phyloP scores from a whole-genome alignment of 1,284 basidiomycete genomes.

The Cryptococcus sp. region DNA sequence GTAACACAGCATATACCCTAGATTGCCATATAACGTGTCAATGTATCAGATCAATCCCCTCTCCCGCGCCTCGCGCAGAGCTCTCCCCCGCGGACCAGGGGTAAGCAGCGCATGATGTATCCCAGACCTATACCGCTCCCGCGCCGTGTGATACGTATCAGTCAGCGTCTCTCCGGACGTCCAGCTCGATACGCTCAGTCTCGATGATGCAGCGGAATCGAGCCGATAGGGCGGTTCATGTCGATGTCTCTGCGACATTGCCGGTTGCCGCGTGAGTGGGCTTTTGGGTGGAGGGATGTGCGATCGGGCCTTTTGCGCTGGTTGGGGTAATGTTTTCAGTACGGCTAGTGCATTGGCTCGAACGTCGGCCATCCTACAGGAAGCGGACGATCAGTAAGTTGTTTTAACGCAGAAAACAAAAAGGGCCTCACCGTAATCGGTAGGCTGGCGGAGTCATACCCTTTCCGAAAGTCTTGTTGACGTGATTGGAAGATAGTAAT shows the following conservation, averaged over 20 bases:
- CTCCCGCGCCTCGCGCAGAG: slow-evolving; percentile 16
- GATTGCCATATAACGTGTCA: background rate
- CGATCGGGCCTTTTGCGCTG: background rate
- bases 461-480: slow-evolving; percentile 37
- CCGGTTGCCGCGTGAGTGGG: slow-evolving; percentile 2
- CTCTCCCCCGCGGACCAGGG: slow-evolving; percentile 18
- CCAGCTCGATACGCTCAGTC: slow-evolving; percentile 5
- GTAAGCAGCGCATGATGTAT: background rate
- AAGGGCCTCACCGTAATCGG: slow-evolving; percentile 30
- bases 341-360: slow-evolving; percentile 22
- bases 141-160: background rate
- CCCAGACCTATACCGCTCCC: background rate
- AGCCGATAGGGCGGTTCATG: slow-evolving; percentile 4
- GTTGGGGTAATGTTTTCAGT: slow-evolving; percentile 9
- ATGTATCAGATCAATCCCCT: slow-evolving; percentile 11
- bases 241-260: slow-evolving; percentile 10
- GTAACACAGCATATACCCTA: background rate
- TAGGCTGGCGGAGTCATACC: slow-evolving; percentile 36
- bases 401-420: background rate
- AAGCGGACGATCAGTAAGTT: background rate
- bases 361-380: slow-evolving; percentile 25
- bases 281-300: background rate
- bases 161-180: slow-evolving; percentile 4
- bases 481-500: slow-evolving; percentile 41
- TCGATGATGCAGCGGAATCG: background rate